Base-by-base conservation (phyloP, 768 basidiomycete species). In the Collybiopsis luxurians region DNA sequence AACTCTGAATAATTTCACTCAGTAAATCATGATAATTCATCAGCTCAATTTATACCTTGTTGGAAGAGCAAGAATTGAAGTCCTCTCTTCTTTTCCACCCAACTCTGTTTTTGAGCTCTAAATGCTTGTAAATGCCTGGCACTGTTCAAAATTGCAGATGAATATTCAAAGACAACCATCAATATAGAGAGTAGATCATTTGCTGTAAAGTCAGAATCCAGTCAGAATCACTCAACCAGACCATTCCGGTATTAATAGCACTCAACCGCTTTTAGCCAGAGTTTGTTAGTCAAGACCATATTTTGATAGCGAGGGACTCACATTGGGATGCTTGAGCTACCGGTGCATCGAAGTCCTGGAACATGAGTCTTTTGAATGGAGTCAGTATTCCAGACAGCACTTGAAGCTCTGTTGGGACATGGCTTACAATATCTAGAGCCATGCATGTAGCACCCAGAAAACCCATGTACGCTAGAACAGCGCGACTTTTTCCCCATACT, bases 391-490 rank as follows among this genome's bases (percentile, higher is more conserved):
- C n/a, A n/a, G 13, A 13, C 6, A n/a, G 13, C n/a, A n/a, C n/a
- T n/a, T n/a, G n/a, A n/a, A n/a, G n/a, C n/a, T n/a, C n/a, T n/a
- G n/a, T 27, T 24, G 26, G 13, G 34, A 40, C 11, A 38, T 23
- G 24, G 52, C 66, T 34, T 21, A 71, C 69, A 38, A 63, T 60
- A 50, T 64, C 65, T 27, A 67, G 54, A 21, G 64, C 51, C 40
- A 68, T 55, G 46, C 61, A 65, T 13, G 60, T 53, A 23, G 60
- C 30, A 3, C 64, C 69, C 17, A 68, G 39, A 15, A 59, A 30
- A 11, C 49, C 53, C 45, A 69, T 60, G 28, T 61, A 66, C 11
- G 46, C 49, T 2, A 63, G 58, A 39, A 69, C 38, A 27, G 56
- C 40, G 44, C 44, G 53, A 47, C 54, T 69, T 46, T 56, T 43